These are phyloP conservation scores for Penicillium sp. DNA, from an alignment of 2,329 filamentous ascomycete genomes.

Conservation along the genomic window DNA sequence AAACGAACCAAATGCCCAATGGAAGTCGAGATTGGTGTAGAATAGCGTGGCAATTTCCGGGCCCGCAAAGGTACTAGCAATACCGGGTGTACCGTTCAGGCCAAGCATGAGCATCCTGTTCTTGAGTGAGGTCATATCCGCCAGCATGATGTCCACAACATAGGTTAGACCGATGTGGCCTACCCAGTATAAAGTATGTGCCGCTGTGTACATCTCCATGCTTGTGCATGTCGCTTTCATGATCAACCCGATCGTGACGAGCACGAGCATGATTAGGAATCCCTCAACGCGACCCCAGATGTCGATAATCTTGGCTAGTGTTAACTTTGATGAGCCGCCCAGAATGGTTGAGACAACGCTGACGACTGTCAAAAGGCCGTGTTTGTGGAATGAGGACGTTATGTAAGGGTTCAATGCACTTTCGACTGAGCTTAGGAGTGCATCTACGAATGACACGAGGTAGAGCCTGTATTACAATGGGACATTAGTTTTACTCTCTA, in stretches of 20 bases:
- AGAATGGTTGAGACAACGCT: conserved; percentile 12
- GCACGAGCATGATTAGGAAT: conserved; percentile 7
- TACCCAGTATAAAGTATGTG: conserved; percentile 47
- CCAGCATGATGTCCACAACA: conserved; percentile 57
- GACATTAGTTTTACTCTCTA: background rate
- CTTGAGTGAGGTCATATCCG: conserved; percentile 60
- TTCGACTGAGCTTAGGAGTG: conserved; percentile 4
- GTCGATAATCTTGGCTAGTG: conserved; percentile 9
- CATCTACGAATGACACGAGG: conserved; percentile 9
- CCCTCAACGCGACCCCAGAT: conserved; percentile 11
- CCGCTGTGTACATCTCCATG: conserved; percentile 10
- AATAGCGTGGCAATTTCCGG: conserved; percentile 55
- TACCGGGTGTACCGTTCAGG: conserved; percentile 58
- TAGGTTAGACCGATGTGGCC: conserved; percentile 57
- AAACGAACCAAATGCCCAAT: conserved; percentile 64
- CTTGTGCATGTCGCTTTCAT: conserved; percentile 10
- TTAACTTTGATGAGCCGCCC: conserved; percentile 9
- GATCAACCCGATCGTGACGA: conserved; percentile 6
- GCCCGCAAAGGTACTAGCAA: conserved; percentile 51
- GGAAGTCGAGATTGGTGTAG: conserved; percentile 52
- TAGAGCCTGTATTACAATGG: background rate
- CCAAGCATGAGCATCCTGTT: conserved; percentile 61
- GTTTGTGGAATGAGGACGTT: conserved; percentile 5
- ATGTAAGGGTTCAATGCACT: conserved; percentile 4
- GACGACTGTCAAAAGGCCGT: conserved; percentile 8